Base-by-base conservation (phyloP, 208 protist species). In the Acanthamoeba sp. region DNA sequence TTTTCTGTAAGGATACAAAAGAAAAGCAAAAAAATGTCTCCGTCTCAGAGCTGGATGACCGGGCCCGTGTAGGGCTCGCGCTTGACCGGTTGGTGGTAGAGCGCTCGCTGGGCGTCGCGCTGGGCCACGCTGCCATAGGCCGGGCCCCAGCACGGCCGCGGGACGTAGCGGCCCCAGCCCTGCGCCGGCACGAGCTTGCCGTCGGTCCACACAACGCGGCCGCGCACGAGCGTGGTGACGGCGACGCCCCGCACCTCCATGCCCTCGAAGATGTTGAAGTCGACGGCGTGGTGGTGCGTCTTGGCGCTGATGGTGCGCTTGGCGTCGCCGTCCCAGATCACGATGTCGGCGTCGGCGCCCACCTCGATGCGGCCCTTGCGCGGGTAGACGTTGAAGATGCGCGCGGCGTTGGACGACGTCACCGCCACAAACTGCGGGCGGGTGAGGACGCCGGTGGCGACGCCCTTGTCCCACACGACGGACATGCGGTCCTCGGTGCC, bases 331-430 rank as follows among this genome's bases (percentile, higher is more conserved):
- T 98, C 94, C 95, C 96, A 97, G 24, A 98, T 27, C 0, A 97
- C 96, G 62, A 98, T 95, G 84, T 98, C 97, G 34, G 93, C 97
- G 87, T 98, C 97, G 29, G 87, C 78, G 24, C 97, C 97, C 48
- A 96, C 66, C 32, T 76, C 96, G 36, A 98, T 97, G 24, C 95
- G 32, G 50, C 97, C 97, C 95, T 98, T 98, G 62, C 84, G 94
- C 73, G 97, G 97, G 82, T 98, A 98, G 29, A 97, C 57, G 89
- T 97, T 97, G 95, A 98, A 98, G 27, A 98, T 97, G 50, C 95
- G 73, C 18, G 97, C 97, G 14, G 97, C 97, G 36, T 96, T 95
- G 6, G 96, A 95, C 20, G 64, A 95, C 0, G 97, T 98, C 0
- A 96, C 96, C 48, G 94, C 95, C 12, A 97, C 96, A 84, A 97